phyloP scores from a whole-genome alignment of 305 asterid genomes.

The Withania somnifera region DNA sequence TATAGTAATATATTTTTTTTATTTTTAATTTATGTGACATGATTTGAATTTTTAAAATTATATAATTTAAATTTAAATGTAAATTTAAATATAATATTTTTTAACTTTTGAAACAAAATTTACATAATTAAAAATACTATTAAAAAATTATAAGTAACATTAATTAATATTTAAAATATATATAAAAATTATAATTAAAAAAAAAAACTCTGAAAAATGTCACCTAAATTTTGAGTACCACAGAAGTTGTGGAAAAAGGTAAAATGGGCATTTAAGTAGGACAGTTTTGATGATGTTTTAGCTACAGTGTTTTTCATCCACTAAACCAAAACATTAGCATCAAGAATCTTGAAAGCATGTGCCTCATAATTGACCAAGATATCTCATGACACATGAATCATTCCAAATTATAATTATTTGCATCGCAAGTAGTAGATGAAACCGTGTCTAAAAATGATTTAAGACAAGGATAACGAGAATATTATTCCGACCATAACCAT shows the following conservation, averaged over 20 bases:
- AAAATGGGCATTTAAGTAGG: background rate
- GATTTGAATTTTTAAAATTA: no score
- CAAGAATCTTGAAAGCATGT: constrained; percentile 4
- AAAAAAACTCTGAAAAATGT: no score
- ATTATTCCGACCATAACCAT: background rate
- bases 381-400: background rate
- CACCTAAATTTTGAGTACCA: no score
- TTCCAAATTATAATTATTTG: constrained; percentile 1
- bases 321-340: background rate
- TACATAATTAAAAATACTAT: no score
- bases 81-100: no score
- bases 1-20: no score
- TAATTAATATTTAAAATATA: no score
- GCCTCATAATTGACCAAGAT: background rate
- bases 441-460: background rate
- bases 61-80: no score
- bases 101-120: no score
- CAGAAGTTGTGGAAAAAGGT: background rate
- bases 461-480: background rate
- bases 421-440: background rate
- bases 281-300: background rate
- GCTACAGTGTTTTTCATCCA: background rate
- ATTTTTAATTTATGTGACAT: no score
- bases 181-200: no score
- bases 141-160: no score